Conservation (phyloP, 2,329 filamentous ascomycete genomes). For the Xylariaceae sp. region DNA sequence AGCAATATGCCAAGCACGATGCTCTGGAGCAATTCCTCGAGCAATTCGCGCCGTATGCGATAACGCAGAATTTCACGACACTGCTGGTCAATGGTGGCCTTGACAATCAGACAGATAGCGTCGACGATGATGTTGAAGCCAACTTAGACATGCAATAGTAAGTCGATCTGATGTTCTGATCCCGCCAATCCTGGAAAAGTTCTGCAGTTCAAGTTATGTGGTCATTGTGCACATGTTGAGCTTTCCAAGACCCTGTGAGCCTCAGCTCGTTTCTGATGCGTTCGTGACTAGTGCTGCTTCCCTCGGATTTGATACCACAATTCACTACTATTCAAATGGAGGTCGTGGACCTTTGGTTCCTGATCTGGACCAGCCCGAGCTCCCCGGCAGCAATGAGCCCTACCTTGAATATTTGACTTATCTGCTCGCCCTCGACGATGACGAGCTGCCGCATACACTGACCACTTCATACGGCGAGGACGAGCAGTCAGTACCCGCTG, state of each 20-base stretch:
- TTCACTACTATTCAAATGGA: slow-evolving; percentile 51
- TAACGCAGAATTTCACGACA: slow-evolving; percentile 50
- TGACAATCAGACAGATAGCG: slow-evolving; percentile 39
- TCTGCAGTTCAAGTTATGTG: neutral
- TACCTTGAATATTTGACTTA: slow-evolving; percentile 26
- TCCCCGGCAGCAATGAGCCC: slow-evolving; percentile 11
- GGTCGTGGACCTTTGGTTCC: slow-evolving; percentile 49
- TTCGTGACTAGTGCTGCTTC: too few relatives aligned
- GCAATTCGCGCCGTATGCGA: slow-evolving; percentile 48
- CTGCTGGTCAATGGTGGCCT: slow-evolving; percentile 52
- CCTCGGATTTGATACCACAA: slow-evolving; percentile 44
- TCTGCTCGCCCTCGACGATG: slow-evolving; percentile 17
- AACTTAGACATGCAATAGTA: slow-evolving; percentile 58
- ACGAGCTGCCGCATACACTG: slow-evolving; percentile 23
- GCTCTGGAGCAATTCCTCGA: slow-evolving; percentile 41
- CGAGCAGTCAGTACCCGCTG: slow-evolving; percentile 22
- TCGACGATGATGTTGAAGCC: slow-evolving; percentile 43
- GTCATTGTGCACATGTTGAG: neutral
- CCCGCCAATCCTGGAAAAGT: neutral
- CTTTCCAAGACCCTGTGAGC: neutral
- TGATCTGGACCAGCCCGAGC: slow-evolving; percentile 30
- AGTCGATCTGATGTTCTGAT: too few relatives aligned
- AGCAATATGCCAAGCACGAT: slow-evolving; percentile 32
- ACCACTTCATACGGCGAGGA: slow-evolving; percentile 16
- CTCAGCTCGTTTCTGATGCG: too few relatives aligned